Evolutionary conservation across 176 grass and related monocot species (phyloP).

Genomic region (Raddia guianensis): DNA sequence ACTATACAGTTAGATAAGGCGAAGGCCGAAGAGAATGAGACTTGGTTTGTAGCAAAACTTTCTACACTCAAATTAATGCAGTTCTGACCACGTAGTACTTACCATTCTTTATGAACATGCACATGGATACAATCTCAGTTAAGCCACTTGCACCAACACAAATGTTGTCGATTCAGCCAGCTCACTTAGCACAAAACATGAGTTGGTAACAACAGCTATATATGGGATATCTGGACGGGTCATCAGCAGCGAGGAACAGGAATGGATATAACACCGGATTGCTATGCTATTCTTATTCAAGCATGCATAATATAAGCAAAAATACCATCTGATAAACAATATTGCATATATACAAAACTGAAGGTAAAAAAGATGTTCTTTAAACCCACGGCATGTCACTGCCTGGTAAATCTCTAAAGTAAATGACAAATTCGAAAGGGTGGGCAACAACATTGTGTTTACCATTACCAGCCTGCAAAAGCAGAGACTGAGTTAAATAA

Average conservation of each 20-base stretch:
- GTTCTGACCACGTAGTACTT: too few relatives aligned
- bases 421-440: background rate
- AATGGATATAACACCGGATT: background rate
- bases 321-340: background rate
- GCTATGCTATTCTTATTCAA: conserved; percentile 13
- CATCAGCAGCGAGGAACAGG: background rate
- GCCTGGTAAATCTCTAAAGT: too few relatives aligned
- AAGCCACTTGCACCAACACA: too few relatives aligned
- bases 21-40: too few relatives aligned
- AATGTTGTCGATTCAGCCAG: too few relatives aligned
- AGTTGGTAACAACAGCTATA: too few relatives aligned
- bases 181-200: too few relatives aligned
- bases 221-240: background rate
- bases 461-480: background rate
- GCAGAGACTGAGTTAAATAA: background rate
- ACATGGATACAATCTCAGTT: too few relatives aligned
- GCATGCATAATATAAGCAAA: conserved; percentile 2
- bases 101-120: too few relatives aligned
- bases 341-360: background rate
- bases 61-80: too few relatives aligned
- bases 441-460: background rate
- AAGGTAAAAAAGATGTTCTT: background rate
- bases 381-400: background rate
- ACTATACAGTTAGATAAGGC: too few relatives aligned
- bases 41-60: too few relatives aligned